Percentiles rank a stretch among this genome's conserved stretches.
Conservation (phyloP, 805 yeast species). For the Saccharomycopsis capsularis region DNA sequence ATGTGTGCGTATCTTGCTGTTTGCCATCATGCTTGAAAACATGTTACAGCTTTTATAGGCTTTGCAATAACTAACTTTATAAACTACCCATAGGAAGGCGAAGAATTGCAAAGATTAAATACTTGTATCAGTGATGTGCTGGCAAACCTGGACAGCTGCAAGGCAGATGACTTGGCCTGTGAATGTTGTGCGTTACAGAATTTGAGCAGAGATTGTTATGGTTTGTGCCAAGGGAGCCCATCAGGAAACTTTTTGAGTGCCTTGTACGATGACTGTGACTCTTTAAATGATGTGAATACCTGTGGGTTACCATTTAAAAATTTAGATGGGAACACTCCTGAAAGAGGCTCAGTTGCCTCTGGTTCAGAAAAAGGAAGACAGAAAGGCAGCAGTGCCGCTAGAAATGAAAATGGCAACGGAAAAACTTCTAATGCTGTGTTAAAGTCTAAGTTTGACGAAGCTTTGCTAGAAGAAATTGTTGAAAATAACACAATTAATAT, state of each 20-base stretch:
- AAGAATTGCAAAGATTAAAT: conserved; percentile 37
- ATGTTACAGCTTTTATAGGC: not conserved
- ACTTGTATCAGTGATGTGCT: conserved; percentile 42
- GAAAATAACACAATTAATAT: not conserved
- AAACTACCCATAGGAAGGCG: conserved; percentile 26
- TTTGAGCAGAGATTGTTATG: conserved; percentile 39
- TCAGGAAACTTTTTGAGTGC: conserved; percentile 41
- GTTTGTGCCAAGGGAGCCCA: conserved; percentile 41
- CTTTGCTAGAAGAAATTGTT: too few species aligned
- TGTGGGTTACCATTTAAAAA: conserved; percentile 45
- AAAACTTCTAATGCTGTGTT: conserved; percentile 5
- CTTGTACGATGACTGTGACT: conserved; percentile 39
- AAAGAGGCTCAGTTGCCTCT: not conserved
- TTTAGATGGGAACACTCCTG: conserved; percentile 26
- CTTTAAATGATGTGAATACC: conserved; percentile 43
- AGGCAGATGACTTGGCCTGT: conserved; percentile 48
- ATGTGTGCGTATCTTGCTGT: conserved; percentile 28
- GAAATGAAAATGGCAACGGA: not conserved
- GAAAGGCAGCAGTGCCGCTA: not conserved
- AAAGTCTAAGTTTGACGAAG: conserved; percentile 9
- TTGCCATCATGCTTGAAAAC: not conserved
- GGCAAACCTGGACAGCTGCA: conserved; percentile 41
- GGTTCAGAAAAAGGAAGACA: not conserved
- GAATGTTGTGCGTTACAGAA: conserved; percentile 51
- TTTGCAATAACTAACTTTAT: not conserved